phyloP scores from a whole-genome alignment of 1,284 basidiomycete genomes.

The Irpex rosettiformis region DNA sequence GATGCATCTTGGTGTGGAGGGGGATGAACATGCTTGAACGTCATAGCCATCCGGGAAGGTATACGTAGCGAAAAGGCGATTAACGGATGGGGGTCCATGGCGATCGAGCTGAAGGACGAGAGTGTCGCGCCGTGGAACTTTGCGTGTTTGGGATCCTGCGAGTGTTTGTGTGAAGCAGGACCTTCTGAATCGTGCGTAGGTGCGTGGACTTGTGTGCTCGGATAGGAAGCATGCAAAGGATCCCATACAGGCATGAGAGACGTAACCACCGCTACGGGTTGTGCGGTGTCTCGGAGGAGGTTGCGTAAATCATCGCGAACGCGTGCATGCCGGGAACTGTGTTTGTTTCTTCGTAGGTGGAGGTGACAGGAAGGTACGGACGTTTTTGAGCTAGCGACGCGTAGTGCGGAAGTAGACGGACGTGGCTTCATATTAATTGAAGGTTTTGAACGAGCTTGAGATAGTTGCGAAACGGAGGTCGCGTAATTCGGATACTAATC shows the following conservation, averaged over 20 bases:
- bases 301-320: slow-evolving; percentile 24
- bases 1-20: slow-evolving; percentile 7
- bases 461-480: background rate
- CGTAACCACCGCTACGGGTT: slow-evolving; percentile 39
- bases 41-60: slow-evolving; percentile 82
- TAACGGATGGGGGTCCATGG: slow-evolving; percentile 83
- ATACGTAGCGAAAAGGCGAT: slow-evolving; percentile 85
- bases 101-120: slow-evolving; percentile 89
- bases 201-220: background rate
- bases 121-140: slow-evolving; percentile 83
- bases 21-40: slow-evolving; percentile 38
- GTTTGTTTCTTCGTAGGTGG: background rate
- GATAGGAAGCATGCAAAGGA: background rate
- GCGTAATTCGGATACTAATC: no score
- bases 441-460: background rate
- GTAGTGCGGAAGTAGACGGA: no score
- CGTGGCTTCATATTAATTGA: background rate
- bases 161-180: background rate
- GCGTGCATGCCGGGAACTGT: background rate
- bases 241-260: slow-evolving; percentile 30
- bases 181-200: background rate
- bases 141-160: slow-evolving; percentile 8
- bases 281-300: slow-evolving; percentile 38
- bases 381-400: no score
- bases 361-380: background rate